Base-by-base conservation (phyloP, 805 yeast species). In the Pichia occidentalis region DNA sequence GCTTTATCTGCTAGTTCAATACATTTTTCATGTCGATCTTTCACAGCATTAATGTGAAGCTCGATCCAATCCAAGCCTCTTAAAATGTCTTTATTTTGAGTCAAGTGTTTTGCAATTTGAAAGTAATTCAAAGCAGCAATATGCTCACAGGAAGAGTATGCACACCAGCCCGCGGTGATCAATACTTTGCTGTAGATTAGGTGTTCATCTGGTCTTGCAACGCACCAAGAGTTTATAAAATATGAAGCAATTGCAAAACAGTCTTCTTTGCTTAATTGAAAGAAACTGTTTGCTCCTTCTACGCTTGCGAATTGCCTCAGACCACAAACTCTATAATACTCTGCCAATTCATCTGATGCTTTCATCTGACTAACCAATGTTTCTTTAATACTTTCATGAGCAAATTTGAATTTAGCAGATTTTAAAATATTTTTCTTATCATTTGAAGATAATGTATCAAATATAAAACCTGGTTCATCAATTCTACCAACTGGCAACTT, bases 401-500 rank as follows among this genome's bases (percentile, higher is more conserved):
- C 49, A 33, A 73, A 65, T 9, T 57, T 43, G 40, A 60, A 71
- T 7, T 57, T 45, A 7, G 71, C 51, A 17, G 61, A 52, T 1
- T 56, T 49, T 0, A 73, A 52, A 18, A 71, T 45, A 7, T 57
- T 59, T 47, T 60, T 54, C 6, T 67, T 53, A 19, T 56, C 54
- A 1, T 51, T 35, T 4, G 60, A 59, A 10, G 54, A 40, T 11
- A 67, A 34, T 7, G 29, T 10, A 12, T 20, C 22, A 5, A 42
- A 11, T 11, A 37, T 27, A 22, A 20, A 40, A 10, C 5, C 19
- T 3, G 31, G 24, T 10, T 57, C 61, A 25, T 57, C 52, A 1
- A 64, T 59, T 7, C 57, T 50, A 12, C 65, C 66, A 39, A 70
- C 67, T 7, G 77, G 77, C 17, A 70, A 52, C 45, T 72, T 73